These are phyloP conservation scores for Aspergillus floridensis DNA, from an alignment of 2,329 filamentous ascomycete species.

Conservation along the genomic window DNA sequence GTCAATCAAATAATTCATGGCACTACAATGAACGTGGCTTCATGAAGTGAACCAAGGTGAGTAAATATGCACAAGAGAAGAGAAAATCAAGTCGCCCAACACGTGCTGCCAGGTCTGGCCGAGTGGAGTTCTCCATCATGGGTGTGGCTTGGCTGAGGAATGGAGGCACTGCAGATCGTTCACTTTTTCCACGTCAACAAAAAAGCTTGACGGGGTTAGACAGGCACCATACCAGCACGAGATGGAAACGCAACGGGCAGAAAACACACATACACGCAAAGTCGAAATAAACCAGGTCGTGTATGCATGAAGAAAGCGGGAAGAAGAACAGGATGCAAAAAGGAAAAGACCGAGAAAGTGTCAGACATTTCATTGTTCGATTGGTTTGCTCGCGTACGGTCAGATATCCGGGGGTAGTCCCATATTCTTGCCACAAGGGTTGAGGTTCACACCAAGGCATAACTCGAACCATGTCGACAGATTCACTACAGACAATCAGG, in stretches of 20 bases:
- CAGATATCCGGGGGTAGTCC: background rate
- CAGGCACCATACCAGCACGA: background rate
- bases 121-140: background rate
- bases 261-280: background rate
- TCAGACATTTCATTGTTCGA: conserved; percentile 12
- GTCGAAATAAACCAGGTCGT: background rate
- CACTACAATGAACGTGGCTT: conserved; percentile 14
- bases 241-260: background rate
- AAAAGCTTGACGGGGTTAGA: background rate
- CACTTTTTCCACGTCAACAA: background rate
- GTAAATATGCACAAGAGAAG: conserved; percentile 24
- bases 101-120: background rate
- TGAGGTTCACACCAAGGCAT: background rate
- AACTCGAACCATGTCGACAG: background rate
- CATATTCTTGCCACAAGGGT: background rate
- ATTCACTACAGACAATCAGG: background rate
- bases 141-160: background rate
- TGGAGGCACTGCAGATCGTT: background rate
- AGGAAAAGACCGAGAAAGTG: conserved; percentile 13
- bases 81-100: conserved; percentile 9
- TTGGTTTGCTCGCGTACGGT: conserved; percentile 1
- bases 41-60: conserved; percentile 1
- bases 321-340: conserved; percentile 8
- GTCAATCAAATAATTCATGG: conserved; percentile 17
- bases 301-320: conserved; percentile 8